These are phyloP conservation scores for Sophora flavescens DNA, from an alignment of 306 rosid species.

Conservation along the genomic window DNA sequence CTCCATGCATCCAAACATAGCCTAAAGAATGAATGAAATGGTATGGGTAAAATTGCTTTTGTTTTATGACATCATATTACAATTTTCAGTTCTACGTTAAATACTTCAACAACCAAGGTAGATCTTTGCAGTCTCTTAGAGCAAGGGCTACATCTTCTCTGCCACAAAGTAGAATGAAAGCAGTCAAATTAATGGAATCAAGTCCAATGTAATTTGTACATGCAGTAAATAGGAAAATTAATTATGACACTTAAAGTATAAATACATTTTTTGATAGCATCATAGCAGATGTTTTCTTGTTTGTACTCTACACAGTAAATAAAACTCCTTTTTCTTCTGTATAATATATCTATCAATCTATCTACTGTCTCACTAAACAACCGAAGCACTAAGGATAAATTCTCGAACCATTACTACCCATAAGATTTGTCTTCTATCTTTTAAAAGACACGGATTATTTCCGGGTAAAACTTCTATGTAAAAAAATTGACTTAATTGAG, in stretches of 20 bases:
- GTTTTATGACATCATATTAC: not conserved
- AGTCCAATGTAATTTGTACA: conserved; percentile 5
- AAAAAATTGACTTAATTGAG: too few relatives aligned
- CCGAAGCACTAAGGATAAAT: too few relatives aligned
- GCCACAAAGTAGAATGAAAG: conserved; percentile 46
- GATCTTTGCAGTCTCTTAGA: conserved; percentile 77
- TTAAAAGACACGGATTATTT: too few relatives aligned
- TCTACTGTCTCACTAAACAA: too few relatives aligned
- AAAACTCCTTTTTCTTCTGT: not conserved
- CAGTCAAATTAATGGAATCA: conserved; percentile 38
- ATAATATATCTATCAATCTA: too few relatives aligned
- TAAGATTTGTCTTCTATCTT: too few relatives aligned
- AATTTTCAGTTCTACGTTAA: conserved; percentile 43
- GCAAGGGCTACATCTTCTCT: conserved; percentile 90
- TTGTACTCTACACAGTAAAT: too few relatives aligned
- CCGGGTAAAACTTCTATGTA: too few relatives aligned
- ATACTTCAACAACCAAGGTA: conserved; percentile 90
- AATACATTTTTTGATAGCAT: not conserved
- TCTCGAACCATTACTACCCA: too few relatives aligned
- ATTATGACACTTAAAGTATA: not conserved
- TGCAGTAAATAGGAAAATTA: not conserved
- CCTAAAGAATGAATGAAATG: conserved; percentile 9
- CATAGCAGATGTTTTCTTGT: not conserved
- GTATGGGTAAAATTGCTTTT: conserved; percentile 42
- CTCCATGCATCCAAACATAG: too few relatives aligned